These are phyloP conservation scores for Sporothrix pseudoabietina DNA, from an alignment of 2,329 filamentous ascomycete species.

Conservation along the genomic window DNA sequence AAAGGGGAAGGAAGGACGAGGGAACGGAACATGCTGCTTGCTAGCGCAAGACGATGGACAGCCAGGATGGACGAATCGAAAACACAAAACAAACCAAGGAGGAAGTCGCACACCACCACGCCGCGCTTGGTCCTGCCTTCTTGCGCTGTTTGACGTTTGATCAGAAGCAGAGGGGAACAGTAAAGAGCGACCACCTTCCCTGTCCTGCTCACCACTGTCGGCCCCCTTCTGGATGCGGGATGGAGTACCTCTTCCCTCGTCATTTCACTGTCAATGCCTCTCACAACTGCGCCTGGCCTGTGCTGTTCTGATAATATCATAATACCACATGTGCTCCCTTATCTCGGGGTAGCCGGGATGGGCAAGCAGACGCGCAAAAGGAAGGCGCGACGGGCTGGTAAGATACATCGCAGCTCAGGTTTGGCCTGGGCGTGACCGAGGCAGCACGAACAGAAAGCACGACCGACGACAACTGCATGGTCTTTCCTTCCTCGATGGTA, in stretches of 20 bases:
- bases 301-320: conserved; percentile 20
- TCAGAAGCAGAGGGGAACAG: not conserved
- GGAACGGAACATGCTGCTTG: conserved; percentile 12
- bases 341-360: conserved; percentile 20
- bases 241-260: not conserved
- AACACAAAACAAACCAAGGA: conserved; percentile 16
- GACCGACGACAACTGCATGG: not conserved
- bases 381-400: not conserved
- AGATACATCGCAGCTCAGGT: not conserved
- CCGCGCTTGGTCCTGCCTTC: not conserved
- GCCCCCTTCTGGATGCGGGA: conserved; percentile 2
- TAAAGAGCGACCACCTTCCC: not conserved
- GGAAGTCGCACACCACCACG: conserved; percentile 20
- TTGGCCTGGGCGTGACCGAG: not conserved
- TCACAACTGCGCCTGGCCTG: conserved; percentile 3
- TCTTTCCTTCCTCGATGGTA: not conserved
- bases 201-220: not conserved
- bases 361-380: not conserved
- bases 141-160: not conserved
- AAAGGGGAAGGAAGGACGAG: conserved; percentile 19
- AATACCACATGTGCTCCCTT: conserved; percentile 14
- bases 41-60: conserved; percentile 15
- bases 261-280: conserved; percentile 24
- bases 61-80: conserved; percentile 13
- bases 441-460: conserved; percentile 6